A percentile compares a stretch with the other conserved stretches of the same genome.
phyloP scores from a whole-genome alignment of 805 yeast genomes.

The Wickerhamiella kurtzmanii region DNA sequence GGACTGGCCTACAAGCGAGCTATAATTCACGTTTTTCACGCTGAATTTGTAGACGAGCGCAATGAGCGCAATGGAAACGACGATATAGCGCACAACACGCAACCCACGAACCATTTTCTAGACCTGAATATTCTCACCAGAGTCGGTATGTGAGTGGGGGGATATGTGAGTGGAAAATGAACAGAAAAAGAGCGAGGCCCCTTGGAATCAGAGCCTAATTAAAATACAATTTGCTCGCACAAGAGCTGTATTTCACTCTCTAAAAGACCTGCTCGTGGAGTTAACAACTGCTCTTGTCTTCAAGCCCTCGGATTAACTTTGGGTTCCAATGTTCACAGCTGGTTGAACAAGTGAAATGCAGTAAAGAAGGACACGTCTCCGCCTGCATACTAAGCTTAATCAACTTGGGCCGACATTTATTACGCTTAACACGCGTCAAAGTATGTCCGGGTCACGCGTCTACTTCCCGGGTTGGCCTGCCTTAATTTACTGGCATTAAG shows the following conservation, averaged over 20 bases:
- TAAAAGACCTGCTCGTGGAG: too few relatives aligned
- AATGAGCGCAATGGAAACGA: slow-evolving; percentile 23
- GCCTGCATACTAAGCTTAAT: not conserved
- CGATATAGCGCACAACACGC: slow-evolving; percentile 25
- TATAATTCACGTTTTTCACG: slow-evolving; percentile 11
- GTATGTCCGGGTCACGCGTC: too few relatives aligned
- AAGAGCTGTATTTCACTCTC: too few relatives aligned
- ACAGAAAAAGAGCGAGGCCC: not conserved
- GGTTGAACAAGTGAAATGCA: not conserved
- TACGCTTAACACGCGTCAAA: not conserved
- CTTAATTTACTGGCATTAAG: not conserved
- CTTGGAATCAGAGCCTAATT: too few relatives aligned
- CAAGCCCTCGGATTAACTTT: too few relatives aligned
- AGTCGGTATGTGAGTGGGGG: not conserved
- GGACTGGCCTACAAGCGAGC: not conserved
- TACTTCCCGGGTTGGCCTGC: too few relatives aligned
- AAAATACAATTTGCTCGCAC: too few relatives aligned
- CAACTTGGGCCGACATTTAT: not conserved
- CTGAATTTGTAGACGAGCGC: slow-evolving; percentile 24
- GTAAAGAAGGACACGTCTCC: not conserved
- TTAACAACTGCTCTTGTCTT: too few relatives aligned
- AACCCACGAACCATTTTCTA: slow-evolving; percentile 27
- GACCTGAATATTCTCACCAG: not conserved
- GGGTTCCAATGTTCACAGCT: not conserved
- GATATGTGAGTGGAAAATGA: not conserved